Evolutionary conservation across 192 early-diverging fungal species (phyloP).

Genomic region (Cetraspora pellucida): DNA sequence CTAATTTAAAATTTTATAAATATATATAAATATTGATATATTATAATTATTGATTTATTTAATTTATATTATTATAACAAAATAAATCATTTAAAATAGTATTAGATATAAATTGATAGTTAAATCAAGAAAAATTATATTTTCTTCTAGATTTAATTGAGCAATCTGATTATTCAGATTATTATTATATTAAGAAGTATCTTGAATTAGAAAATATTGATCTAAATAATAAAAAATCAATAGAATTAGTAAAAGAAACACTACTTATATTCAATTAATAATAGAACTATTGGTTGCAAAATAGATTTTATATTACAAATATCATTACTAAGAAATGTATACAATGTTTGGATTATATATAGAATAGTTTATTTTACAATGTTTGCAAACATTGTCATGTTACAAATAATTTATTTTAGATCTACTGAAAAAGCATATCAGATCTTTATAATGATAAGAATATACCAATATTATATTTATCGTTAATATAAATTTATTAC

Average conservation of each 20-base stretch:
- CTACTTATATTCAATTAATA: too few relatives aligned
- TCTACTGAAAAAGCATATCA: background rate
- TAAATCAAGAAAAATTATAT: slow-evolving; percentile 9
- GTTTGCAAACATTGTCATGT: too few relatives aligned
- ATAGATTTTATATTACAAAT: slow-evolving; percentile 11
- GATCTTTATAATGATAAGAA: background rate
- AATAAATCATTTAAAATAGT: background rate
- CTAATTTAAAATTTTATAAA: too few relatives aligned
- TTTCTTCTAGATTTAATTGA: too few relatives aligned
- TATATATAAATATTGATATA: background rate
- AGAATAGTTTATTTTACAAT: background rate
- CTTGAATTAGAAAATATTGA: background rate
- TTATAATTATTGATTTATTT: background rate
- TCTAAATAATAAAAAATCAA: background rate
- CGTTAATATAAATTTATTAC: too few relatives aligned
- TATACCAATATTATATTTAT: too few relatives aligned
- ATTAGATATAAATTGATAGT: background rate
- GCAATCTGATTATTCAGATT: background rate
- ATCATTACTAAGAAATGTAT: too few relatives aligned
- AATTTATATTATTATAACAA: background rate
- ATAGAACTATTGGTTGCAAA: background rate
- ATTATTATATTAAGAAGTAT: slow-evolving; percentile 17
- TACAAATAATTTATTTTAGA: background rate
- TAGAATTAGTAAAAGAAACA: background rate
- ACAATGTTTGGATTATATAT: background rate